A percentile compares a stretch with the other conserved stretches of the same genome.
Evolutionary conservation across 352 stramenopile species (phyloP).

Genomic region (Globisporangium acanthophoron): DNA sequence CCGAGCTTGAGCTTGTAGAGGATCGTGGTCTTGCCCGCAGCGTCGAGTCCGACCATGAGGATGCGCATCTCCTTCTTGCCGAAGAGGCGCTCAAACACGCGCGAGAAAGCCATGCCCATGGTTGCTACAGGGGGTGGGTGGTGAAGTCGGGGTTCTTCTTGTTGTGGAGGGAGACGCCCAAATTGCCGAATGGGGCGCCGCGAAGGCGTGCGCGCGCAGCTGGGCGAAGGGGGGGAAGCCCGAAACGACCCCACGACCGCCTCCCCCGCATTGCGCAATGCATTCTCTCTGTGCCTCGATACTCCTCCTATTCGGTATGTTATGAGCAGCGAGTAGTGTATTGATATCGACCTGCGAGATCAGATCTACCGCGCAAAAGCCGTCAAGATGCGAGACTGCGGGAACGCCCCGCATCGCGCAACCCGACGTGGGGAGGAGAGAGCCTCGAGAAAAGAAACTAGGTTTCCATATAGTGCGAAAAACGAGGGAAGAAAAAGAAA

Average conservation of each 20-base stretch:
- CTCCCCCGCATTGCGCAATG: neutral
- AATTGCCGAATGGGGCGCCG: conserved; percentile 40
- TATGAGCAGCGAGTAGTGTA: neutral
- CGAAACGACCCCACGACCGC: conserved; percentile 15
- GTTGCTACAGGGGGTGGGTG: conserved; percentile 25
- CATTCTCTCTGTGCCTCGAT: neutral
- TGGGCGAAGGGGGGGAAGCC: neutral
- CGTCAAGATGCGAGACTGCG: neutral
- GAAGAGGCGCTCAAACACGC: conserved; percentile 98
- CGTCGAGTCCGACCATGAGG: conserved; percentile 99
- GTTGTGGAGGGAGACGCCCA: conserved; percentile 8
- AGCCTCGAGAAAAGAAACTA: neutral
- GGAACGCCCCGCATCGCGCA: neutral
- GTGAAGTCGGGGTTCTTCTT: neutral
- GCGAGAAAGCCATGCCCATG: conserved; percentile 98
- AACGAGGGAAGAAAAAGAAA: neutral
- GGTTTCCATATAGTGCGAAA: neutral
- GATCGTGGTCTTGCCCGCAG: conserved; percentile 99
- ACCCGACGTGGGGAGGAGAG: neutral
- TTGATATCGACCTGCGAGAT: neutral
- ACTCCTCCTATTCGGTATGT: too few relatives aligned
- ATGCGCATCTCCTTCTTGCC: conserved; percentile 99
- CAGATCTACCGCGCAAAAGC: neutral
- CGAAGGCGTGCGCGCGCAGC: neutral
- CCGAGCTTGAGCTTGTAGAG: conserved; percentile 92